A percentile compares a stretch with the other conserved stretches of the same genome.
phyloP scores from a whole-genome alignment of 805 yeast genomes.

The Metschnikowia hibisci region DNA sequence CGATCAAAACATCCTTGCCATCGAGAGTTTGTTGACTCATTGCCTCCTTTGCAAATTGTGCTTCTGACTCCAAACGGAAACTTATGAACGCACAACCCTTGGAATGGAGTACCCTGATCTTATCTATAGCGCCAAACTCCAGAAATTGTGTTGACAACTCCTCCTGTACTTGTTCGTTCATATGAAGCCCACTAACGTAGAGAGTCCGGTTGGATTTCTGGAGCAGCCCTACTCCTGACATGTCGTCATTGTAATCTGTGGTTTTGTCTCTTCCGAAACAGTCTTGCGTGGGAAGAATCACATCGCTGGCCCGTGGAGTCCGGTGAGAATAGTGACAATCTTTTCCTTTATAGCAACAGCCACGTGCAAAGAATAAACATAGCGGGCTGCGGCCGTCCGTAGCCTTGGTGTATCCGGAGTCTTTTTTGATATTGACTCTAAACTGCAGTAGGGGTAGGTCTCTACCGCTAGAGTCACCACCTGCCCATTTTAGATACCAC shows the following conservation, averaged over 20 bases:
- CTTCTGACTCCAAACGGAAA: slow-evolving; percentile 61
- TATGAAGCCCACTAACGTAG: slow-evolving; percentile 61
- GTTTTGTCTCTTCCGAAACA: slow-evolving; percentile 92
- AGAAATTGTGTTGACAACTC: slow-evolving; percentile 45
- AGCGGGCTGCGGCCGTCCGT: slow-evolving; percentile 47
- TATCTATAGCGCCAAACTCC: slow-evolving; percentile 73
- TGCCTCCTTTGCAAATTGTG: slow-evolving; percentile 95
- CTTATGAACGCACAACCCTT: slow-evolving; percentile 79
- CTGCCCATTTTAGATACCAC: slow-evolving; percentile 90
- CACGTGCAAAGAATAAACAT: slow-evolving; percentile 85
- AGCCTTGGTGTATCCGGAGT: slow-evolving; percentile 75
- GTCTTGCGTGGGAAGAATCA: slow-evolving; percentile 61
- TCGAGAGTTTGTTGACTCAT: slow-evolving; percentile 79
- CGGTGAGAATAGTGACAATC: slow-evolving; percentile 77
- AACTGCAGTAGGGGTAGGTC: slow-evolving; percentile 51
- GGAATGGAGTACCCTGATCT: slow-evolving; percentile 54
- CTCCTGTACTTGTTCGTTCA: slow-evolving; percentile 37
- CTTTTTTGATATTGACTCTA: slow-evolving; percentile 55
- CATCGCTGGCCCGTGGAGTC: slow-evolving; percentile 60
- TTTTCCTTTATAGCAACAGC: slow-evolving; percentile 76
- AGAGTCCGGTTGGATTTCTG: slow-evolving; percentile 65
- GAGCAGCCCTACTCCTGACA: slow-evolving; percentile 91
- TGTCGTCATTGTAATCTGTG: slow-evolving; percentile 79
- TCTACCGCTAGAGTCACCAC: slow-evolving; percentile 50
- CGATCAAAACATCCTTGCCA: slow-evolving; percentile 55